Conservation (phyloP, 192 early-diverging fungal species). For the Coemansia sp. region DNA sequence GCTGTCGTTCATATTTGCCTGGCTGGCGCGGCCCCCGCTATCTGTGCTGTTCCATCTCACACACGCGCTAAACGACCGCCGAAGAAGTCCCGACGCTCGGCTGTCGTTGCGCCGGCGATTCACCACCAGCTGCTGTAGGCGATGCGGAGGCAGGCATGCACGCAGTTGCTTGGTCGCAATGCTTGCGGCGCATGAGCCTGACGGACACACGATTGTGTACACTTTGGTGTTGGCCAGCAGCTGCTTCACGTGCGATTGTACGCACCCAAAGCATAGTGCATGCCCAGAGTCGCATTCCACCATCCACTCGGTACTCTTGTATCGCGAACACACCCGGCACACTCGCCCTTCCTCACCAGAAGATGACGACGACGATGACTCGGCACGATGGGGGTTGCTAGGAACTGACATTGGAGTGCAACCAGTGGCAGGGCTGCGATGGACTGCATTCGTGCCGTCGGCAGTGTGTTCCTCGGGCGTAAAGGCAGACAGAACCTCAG, state of each 20-base stretch:
- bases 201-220: constrained; percentile 20
- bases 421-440: neutral
- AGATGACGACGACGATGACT: constrained; percentile 6
- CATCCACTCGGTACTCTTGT: constrained; percentile 35
- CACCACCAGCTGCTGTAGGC: constrained; percentile 33
- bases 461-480: neutral
- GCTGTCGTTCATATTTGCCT: constrained; percentile 15
- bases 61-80: constrained; percentile 21
- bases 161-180: constrained; percentile 28
- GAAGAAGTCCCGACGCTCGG: constrained; percentile 5
- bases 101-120: constrained; percentile 13
- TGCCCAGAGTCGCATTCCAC: constrained; percentile 31
- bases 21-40: neutral
- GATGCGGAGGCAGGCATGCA: constrained; percentile 44
- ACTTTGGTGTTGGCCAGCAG: constrained; percentile 15
- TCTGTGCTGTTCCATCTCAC: constrained; percentile 1
- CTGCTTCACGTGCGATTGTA: constrained; percentile 34
- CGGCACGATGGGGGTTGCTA: neutral
- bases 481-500: constrained; percentile 5
- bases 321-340: constrained; percentile 34
- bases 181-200: constrained; percentile 16
- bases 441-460: neutral
- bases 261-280: constrained; percentile 46
- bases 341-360: constrained; percentile 32
- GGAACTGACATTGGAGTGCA: neutral